Conservation (phyloP, 257 asterid genomes). For the Agastache rugosa region DNA sequence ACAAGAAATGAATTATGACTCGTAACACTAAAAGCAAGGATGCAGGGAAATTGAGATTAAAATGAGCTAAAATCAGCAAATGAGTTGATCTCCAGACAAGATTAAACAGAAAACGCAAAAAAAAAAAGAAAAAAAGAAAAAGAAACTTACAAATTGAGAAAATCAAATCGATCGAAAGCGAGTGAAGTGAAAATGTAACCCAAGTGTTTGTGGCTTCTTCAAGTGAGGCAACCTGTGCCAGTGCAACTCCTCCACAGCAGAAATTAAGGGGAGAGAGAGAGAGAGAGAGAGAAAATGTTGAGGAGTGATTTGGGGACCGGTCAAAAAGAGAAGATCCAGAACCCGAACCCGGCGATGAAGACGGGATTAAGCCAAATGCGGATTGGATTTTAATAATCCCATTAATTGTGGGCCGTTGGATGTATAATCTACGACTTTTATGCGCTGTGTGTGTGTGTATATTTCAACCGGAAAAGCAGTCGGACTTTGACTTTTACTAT, state of each 20-base stretch:
- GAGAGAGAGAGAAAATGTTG: not conserved
- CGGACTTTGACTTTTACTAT: slow-evolving; percentile 15
- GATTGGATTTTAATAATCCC: not conserved
- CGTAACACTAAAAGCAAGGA: not conserved
- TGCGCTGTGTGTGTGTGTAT: not conserved
- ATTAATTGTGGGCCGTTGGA: slow-evolving; percentile 30
- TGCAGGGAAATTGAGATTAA: not conserved
- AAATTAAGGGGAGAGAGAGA: not conserved
- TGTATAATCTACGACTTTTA: not conserved
- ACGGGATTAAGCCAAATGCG: slow-evolving; percentile 13
- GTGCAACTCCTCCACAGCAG: slow-evolving; percentile 20
- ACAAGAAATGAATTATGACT: not conserved
- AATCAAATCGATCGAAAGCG: slow-evolving; percentile 13
- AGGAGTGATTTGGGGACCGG: slow-evolving; percentile 14
- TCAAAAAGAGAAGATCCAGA: slow-evolving; percentile 26
- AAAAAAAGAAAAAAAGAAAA: not conserved
- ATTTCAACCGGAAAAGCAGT: not conserved
- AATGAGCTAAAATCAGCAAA: slow-evolving; percentile 2
- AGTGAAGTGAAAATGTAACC: slow-evolving; percentile 3
- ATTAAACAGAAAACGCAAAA: not conserved
- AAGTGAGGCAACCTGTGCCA: slow-evolving; percentile 29
- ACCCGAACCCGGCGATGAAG: slow-evolving; percentile 38
- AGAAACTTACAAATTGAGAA: slow-evolving; percentile 7
- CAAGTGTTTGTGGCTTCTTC: not conserved
- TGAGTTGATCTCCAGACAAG: slow-evolving; percentile 2